Percentiles rank a stretch among this genome's conserved stretches.
Conservation (phyloP, 495 filamentous ascomycete species). For the Letharia columbiana region DNA sequence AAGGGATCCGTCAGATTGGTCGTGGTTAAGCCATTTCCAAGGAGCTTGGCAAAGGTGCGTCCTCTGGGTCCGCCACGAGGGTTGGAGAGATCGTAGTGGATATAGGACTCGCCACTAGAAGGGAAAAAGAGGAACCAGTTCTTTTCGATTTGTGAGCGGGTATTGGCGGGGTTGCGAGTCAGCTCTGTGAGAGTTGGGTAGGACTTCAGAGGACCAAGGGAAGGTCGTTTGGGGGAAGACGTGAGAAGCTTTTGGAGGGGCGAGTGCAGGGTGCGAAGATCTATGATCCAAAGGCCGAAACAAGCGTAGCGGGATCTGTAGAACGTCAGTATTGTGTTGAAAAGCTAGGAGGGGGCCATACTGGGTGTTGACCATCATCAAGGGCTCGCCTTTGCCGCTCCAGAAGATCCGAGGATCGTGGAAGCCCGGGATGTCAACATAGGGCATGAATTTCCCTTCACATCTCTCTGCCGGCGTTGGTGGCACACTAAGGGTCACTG, state of each 20-base stretch:
- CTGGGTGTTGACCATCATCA: slow-evolving; percentile 37
- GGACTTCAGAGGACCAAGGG: slow-evolving; percentile 33
- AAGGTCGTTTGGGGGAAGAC: slow-evolving; percentile 29
- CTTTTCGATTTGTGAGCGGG: slow-evolving; percentile 32
- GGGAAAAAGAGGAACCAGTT: slow-evolving; percentile 36
- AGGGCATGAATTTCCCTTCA: slow-evolving; percentile 27
- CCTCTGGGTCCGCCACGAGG: slow-evolving; percentile 11
- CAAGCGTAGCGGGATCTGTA: slow-evolving; percentile 36
- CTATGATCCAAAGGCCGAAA: slow-evolving; percentile 36
- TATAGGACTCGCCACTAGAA: slow-evolving; percentile 24
- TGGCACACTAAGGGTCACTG: slow-evolving; percentile 31
- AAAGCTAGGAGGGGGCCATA: slow-evolving; percentile 15
- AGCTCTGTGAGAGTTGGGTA: slow-evolving; percentile 35
- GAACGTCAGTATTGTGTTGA: neutral
- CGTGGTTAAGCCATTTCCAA: slow-evolving; percentile 34
- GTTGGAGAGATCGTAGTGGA: slow-evolving; percentile 32
- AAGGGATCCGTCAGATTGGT: slow-evolving; percentile 31
- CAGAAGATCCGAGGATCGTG: slow-evolving; percentile 37
- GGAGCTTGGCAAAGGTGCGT: slow-evolving; percentile 33
- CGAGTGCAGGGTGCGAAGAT: slow-evolving; percentile 30
- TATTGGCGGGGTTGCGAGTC: slow-evolving; percentile 31
- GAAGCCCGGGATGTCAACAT: slow-evolving; percentile 35
- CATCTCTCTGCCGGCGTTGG: slow-evolving; percentile 36
- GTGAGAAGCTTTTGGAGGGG: slow-evolving; percentile 28
- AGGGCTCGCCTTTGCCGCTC: slow-evolving; percentile 34